Conservation (phyloP, 2,329 filamentous ascomycete species). For the Keithomyces neogunnii region DNA sequence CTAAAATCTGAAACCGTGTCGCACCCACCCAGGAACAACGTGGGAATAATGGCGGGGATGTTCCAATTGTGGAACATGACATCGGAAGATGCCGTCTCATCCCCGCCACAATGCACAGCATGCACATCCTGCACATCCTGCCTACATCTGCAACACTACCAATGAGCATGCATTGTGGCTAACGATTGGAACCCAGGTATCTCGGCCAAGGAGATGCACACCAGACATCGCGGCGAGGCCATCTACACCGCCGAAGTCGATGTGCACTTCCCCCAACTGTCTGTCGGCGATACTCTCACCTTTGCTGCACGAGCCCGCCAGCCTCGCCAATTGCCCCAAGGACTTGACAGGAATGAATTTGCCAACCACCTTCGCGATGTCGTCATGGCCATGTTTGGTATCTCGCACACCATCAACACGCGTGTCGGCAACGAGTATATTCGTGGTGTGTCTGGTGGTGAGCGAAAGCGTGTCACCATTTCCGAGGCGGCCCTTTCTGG, state of each 20-base stretch:
- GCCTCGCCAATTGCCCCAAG: slow-evolving; percentile 51
- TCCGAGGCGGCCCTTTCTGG: slow-evolving; percentile 52
- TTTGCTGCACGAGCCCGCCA: slow-evolving; percentile 67
- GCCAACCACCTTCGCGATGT: slow-evolving; percentile 59
- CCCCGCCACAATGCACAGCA: background rate
- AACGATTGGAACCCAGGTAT: slow-evolving; percentile 36
- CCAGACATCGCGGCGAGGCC: slow-evolving; percentile 70
- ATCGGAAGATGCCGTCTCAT: slow-evolving; percentile 6
- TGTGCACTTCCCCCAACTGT: slow-evolving; percentile 69
- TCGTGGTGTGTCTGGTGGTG: slow-evolving; percentile 66
- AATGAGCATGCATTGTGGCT: slow-evolving; percentile 1
- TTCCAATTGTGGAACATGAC: slow-evolving; percentile 3
- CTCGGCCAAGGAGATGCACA: slow-evolving; percentile 65
- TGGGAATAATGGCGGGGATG: slow-evolving; percentile 2
- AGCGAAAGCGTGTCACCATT: slow-evolving; percentile 60
- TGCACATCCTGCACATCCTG: background rate
- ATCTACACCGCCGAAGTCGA: slow-evolving; percentile 84
- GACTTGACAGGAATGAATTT: slow-evolving; percentile 38
- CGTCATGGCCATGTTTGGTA: slow-evolving; percentile 68
- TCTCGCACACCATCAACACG: slow-evolving; percentile 65
- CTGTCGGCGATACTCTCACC: slow-evolving; percentile 69
- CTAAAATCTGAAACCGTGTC: slow-evolving; percentile 4
- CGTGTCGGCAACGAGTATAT: slow-evolving; percentile 68
- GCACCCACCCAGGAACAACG: slow-evolving; percentile 1
- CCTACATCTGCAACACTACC: background rate